Evolutionary conservation across 768 basidiomycete species (phyloP).

Genomic region (Mrakia gelida): DNA sequence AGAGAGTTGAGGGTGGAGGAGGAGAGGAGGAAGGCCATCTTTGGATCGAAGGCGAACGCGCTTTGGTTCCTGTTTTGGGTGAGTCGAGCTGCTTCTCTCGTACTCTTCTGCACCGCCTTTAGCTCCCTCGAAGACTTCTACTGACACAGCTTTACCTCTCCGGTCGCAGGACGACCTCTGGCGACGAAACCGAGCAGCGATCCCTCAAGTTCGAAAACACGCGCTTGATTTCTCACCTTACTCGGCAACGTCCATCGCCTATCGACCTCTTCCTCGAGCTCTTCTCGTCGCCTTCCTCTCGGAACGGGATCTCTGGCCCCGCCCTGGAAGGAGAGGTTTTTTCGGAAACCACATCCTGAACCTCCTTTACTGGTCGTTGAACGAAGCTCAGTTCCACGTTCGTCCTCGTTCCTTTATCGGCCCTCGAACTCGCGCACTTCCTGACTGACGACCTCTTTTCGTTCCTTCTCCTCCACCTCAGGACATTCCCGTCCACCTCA

Average conservation of each 20-base stretch:
- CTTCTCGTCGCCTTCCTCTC: constrained; percentile 61
- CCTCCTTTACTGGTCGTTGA: constrained; percentile 65
- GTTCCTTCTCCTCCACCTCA: background rate
- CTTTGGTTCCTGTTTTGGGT: constrained; percentile 85
- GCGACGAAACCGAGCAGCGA: constrained; percentile 63
- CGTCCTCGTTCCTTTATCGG: constrained; percentile 46
- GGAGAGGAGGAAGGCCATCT: constrained; percentile 54
- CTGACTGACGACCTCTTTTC: background rate
- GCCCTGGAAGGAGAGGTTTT: constrained; percentile 43
- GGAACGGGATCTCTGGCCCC: constrained; percentile 58
- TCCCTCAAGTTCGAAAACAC: constrained; percentile 49
- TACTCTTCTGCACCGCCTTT: no score
- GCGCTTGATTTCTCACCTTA: constrained; percentile 65
- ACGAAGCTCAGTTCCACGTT: constrained; percentile 62
- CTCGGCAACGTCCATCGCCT: constrained; percentile 67
- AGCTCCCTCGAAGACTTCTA: no score
- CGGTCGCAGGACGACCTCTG: constrained; percentile 60
- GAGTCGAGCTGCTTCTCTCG: constrained; percentile 34
- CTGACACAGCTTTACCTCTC: background rate
- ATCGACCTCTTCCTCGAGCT: constrained; percentile 61
- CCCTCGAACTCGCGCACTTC: background rate
- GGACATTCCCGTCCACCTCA: constrained; percentile 19
- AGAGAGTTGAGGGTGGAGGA: constrained; percentile 39
- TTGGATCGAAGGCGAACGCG: constrained; percentile 51
- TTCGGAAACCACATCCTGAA: constrained; percentile 53